Base-by-base conservation (phyloP, 331 rosid species). In the Prunus yedoensis region DNA sequence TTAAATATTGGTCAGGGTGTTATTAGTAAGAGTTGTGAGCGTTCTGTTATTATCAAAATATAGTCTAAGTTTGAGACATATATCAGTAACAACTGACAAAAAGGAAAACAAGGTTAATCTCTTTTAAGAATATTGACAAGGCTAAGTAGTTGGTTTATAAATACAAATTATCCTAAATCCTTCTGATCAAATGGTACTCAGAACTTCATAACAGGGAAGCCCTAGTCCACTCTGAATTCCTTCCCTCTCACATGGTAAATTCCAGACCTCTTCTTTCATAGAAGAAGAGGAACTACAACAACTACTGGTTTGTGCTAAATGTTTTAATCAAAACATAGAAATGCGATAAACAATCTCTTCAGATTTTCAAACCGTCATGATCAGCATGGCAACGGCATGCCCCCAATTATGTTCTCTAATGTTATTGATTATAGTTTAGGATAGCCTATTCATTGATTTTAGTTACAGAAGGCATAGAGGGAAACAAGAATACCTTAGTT, bases 401-500 rank as follows among this genome's bases (percentile, higher is more conserved):
- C 38, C 63, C 49, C 30, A 15, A 50, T 50, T 30, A 64, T 45
- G 30, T 70, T 45, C 25, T 66, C 51, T 27, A 43, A 20, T 56
- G n/a, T 4, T 76, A 49, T 20, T 52, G 13, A 58, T 18, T n/a
- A 16, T 47, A 23, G 47, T 28, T 71, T 65, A 52, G 23, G 20
- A 74, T 1, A 54, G 18, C 47, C 17, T 10, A 66, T 3, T n/a
- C 66, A 64, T 46, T 46, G 20, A 20, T 66, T 62, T 78, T 2
- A 13, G 1, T 43, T 57, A 50, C 21, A 56, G 8, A 27, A 58
- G 46, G 49, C 71, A 18, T 17, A 3, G 5, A 66, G 52, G 45
- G 38, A 79, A 77, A 66, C 27, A 78, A 68, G 4, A 50, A 18
- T 76, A 94, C 97, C 95, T 91, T 91, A 30, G 96, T 90, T 63